Evolutionary conservation across 768 basidiomycete genomes (phyloP).

Genomic region (Lactarius indigo): DNA sequence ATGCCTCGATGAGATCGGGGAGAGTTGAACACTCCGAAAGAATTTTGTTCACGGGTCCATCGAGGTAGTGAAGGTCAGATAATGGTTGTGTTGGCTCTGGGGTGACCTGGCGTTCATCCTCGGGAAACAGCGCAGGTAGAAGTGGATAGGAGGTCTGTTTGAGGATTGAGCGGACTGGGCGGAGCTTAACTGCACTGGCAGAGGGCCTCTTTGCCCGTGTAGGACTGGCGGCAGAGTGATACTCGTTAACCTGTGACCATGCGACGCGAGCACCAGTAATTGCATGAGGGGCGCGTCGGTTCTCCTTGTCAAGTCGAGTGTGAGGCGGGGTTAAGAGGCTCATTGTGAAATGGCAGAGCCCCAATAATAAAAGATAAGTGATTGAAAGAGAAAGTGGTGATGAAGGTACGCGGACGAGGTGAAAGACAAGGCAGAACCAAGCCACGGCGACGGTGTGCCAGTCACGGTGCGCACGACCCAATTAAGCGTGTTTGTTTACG

Average conservation of each 20-base stretch:
- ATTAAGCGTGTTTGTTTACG: conserved; percentile 41
- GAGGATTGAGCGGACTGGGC: conserved; percentile 64
- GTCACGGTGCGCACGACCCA: conserved; percentile 27
- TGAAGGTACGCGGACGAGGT: conserved; percentile 26
- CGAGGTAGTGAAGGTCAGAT: conserved; percentile 58
- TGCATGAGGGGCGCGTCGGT: conserved; percentile 32
- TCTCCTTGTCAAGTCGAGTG: conserved; percentile 57
- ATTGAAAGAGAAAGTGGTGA: conserved; percentile 10
- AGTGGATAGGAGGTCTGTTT: conserved; percentile 45
- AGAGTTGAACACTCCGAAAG: conserved; percentile 46
- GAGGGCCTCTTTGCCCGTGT: conserved; percentile 18
- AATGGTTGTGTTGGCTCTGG: conserved; percentile 77
- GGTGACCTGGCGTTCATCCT: conserved; percentile 55
- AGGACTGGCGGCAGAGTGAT: conserved; percentile 39
- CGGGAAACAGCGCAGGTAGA: conserved; percentile 38
- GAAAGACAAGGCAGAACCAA: conserved; percentile 4
- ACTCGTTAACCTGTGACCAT: conserved; percentile 52
- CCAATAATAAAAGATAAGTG: neutral
- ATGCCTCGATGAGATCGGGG: conserved; percentile 66
- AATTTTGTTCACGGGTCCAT: conserved; percentile 60
- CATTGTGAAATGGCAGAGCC: conserved; percentile 32
- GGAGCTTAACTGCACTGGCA: conserved; percentile 37
- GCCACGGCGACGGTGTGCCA: neutral
- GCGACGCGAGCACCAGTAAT: conserved; percentile 37
- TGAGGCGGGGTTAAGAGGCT: conserved; percentile 58